A percentile compares a stretch with the other conserved stretches of the same genome.
Conservation (phyloP, 192 early-diverging fungal species). For the Dispira simplex region DNA sequence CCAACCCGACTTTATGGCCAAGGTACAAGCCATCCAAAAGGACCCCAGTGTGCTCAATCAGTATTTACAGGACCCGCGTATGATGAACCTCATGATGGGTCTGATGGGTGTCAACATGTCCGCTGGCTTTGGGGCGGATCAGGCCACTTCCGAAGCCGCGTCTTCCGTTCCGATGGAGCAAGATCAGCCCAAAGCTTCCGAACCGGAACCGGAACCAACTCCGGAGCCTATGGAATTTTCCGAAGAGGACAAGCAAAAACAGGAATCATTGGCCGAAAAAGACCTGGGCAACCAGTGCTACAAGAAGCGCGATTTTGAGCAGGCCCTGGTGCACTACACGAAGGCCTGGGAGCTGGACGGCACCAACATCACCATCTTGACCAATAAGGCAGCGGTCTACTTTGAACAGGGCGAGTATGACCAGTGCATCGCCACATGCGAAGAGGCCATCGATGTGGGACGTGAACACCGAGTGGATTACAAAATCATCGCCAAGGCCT, state of each 20-base stretch:
- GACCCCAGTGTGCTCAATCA: constrained; percentile 50
- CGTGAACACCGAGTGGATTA: constrained; percentile 83
- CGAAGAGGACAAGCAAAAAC: constrained; percentile 52
- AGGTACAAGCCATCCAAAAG: constrained; percentile 56
- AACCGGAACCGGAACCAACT: constrained; percentile 24
- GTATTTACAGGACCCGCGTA: constrained; percentile 68
- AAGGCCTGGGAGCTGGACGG: constrained; percentile 82
- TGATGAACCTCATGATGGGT: constrained; percentile 57
- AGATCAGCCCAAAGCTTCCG: constrained; percentile 15
- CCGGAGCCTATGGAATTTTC: constrained; percentile 25
- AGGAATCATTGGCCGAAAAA: constrained; percentile 62
- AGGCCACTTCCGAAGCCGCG: background rate
- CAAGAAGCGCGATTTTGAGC: constrained; percentile 84
- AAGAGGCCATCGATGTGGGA: constrained; percentile 82
- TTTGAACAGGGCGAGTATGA: constrained; percentile 89
- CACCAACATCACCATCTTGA: constrained; percentile 82
- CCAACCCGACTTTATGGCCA: constrained; percentile 60
- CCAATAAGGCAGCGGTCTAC: constrained; percentile 92
- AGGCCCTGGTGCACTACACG: constrained; percentile 76
- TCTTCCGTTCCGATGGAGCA: constrained; percentile 20
- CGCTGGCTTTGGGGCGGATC: constrained; percentile 21
- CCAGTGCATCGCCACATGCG: constrained; percentile 84
- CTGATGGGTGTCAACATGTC: constrained; percentile 57
- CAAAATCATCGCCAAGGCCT: constrained; percentile 91
- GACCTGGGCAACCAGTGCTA: constrained; percentile 78